These are phyloP conservation scores for Curvularia eragrostidis DNA, from an alignment of 2,329 filamentous ascomycete genomes.

Conservation along the genomic window DNA sequence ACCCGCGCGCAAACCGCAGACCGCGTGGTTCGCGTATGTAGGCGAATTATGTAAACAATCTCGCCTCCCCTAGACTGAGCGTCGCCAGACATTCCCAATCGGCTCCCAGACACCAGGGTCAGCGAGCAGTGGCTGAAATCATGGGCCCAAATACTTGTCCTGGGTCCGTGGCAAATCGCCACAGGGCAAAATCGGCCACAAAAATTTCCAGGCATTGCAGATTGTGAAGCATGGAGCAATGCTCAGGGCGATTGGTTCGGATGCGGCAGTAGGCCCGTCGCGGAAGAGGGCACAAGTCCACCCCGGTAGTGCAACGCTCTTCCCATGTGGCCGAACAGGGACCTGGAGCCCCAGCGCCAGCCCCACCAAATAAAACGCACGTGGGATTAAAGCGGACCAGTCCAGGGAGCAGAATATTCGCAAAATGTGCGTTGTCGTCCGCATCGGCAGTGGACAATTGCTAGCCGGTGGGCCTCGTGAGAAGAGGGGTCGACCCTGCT, in stretches of 20 bases:
- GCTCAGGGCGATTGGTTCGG: not conserved
- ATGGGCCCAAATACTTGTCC: not conserved
- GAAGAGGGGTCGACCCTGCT: slow-evolving; percentile 12
- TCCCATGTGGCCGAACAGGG: slow-evolving; percentile 11
- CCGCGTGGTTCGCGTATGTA: not conserved
- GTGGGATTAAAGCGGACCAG: slow-evolving; percentile 3
- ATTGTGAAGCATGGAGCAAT: not conserved
- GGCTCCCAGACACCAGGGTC: not conserved
- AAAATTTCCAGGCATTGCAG: not conserved
- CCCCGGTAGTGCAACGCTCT: slow-evolving; percentile 3
- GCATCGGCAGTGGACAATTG: slow-evolving; percentile 5
- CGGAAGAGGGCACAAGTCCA: slow-evolving; percentile 4
- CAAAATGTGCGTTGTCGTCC: not conserved
- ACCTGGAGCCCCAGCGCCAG: slow-evolving; percentile 4
- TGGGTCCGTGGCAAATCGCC: not conserved
- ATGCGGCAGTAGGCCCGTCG: not conserved
- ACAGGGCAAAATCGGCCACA: not conserved
- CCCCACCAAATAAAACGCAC: not conserved
- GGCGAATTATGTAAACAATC: not conserved
- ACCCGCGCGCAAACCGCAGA: not conserved
- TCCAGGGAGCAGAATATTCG: not conserved
- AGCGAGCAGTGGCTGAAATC: not conserved
- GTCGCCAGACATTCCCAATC: not conserved
- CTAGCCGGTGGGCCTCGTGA: slow-evolving; percentile 6
- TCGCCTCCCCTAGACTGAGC: slow-evolving; percentile 9